Conservation (phyloP, 1,284 basidiomycete species). For the Ceraceosorus guamensis region DNA sequence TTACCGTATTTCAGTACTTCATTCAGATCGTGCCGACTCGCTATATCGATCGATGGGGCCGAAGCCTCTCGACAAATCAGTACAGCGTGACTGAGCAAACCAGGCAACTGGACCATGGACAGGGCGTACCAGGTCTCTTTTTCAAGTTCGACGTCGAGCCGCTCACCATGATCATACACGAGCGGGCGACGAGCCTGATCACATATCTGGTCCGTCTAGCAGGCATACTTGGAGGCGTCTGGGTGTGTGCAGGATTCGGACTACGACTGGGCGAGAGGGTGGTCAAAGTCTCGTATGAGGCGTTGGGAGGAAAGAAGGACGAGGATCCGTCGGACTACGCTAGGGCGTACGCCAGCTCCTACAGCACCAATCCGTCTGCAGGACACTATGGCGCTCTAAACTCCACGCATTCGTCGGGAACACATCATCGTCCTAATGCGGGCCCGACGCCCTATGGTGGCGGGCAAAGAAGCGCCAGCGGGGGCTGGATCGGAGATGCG, state of each 20-base stretch:
- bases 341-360: conserved; percentile 5
- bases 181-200: conserved; percentile 72
- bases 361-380: conserved; percentile 7
- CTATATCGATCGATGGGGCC: conserved; percentile 66
- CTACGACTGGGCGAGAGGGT: conserved; percentile 31
- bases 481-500: not conserved
- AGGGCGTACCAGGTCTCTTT: conserved; percentile 62
- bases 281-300: conserved; percentile 11
- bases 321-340: conserved; percentile 16
- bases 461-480: not conserved
- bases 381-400: conserved; percentile 9
- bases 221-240: conserved; percentile 51
- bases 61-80: conserved; percentile 68
- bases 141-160: conserved; percentile 79
- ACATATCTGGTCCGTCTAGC: conserved; percentile 72
- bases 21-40: conserved; percentile 88
- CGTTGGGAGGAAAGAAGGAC: conserved; percentile 10
- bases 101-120: conserved; percentile 66
- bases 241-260: conserved; percentile 41
- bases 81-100: conserved; percentile 94
- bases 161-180: conserved; percentile 71
- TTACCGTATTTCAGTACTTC: conserved; percentile 74
- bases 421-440: conserved; percentile 3
- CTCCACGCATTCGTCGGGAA: conserved; percentile 5
- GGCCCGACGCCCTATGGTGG: not conserved